Percentiles rank a stretch among this genome's conserved stretches.
phyloP scores from a whole-genome alignment of 129 eudicot species.

The sunflower (Helianthus annuus) region DNA sequence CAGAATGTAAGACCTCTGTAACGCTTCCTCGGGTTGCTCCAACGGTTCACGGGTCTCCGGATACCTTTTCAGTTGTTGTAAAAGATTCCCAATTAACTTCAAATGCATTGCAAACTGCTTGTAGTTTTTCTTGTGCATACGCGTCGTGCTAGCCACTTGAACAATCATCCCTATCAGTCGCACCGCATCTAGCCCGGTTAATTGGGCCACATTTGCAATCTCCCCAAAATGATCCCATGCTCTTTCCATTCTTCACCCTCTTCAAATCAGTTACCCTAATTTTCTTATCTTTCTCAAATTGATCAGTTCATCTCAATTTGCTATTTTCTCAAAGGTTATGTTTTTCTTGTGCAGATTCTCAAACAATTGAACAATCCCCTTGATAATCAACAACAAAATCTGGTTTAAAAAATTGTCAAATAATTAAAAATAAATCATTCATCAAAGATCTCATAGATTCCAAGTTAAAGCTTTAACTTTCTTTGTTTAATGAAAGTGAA shows the following conservation, averaged over 20 bases:
- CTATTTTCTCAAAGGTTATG: background rate
- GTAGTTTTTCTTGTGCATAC: constrained; percentile 94
- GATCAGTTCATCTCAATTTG: background rate
- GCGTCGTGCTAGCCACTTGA: constrained; percentile 78
- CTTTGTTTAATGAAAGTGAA: constrained; percentile 28
- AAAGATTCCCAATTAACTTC: constrained; percentile 81
- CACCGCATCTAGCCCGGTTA: constrained; percentile 79
- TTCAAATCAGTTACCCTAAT: constrained; percentile 9
- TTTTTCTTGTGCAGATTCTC: background rate
- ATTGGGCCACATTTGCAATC: constrained; percentile 77
- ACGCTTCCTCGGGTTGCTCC: constrained; percentile 91
- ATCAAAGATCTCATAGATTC: constrained; percentile 33
- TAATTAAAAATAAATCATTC: constrained; percentile 8
- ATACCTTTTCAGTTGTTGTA: constrained; percentile 73
- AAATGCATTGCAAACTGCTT: constrained; percentile 84
- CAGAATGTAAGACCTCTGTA: constrained; percentile 88
- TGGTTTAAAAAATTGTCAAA: constrained; percentile 5
- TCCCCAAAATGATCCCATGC: constrained; percentile 87
- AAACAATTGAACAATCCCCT: background rate
- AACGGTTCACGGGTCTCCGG: constrained; percentile 95
- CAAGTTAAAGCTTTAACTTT: constrained; percentile 30
- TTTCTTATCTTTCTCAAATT: constrained; percentile 14
- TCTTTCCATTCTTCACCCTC: constrained; percentile 42
- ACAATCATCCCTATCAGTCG: constrained; percentile 81
- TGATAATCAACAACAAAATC: constrained; percentile 28